phyloP scores from a whole-genome alignment of 306 rosid genomes.

The Prunus mongolica region DNA sequence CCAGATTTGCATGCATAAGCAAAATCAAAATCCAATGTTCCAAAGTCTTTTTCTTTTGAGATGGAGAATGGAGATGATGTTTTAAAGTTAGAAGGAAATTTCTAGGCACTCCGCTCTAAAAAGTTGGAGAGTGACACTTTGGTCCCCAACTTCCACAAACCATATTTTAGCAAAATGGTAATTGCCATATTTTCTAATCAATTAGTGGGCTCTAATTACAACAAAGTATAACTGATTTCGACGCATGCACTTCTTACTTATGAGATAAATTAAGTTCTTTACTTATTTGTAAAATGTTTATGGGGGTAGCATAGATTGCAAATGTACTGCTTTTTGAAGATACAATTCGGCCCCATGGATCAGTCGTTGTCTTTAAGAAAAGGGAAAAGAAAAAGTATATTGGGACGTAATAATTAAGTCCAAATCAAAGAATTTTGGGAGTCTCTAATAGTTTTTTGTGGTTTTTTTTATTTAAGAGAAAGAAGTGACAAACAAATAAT shows the following conservation, averaged over 20 bases:
- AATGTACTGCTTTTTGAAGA: background rate
- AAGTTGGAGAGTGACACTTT: background rate
- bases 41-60: background rate
- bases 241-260: background rate
- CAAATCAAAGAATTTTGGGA: background rate
- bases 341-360: background rate
- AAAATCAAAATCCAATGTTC: background rate
- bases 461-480: background rate
- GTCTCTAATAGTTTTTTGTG: background rate
- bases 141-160: constrained; percentile 5
- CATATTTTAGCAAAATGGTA: background rate
- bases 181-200: background rate
- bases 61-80: background rate
- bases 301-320: background rate
- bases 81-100: background rate
- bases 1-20: background rate
- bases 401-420: background rate
- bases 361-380: background rate
- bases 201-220: constrained; percentile 1
- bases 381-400: background rate
- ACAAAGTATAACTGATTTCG: background rate
- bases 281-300: background rate
- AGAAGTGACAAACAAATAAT: background rate
- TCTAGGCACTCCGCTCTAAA: background rate
- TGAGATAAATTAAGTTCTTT: background rate